Conservation (phyloP, 176 grass and related monocot genomes). For the Juncus effusus region DNA sequence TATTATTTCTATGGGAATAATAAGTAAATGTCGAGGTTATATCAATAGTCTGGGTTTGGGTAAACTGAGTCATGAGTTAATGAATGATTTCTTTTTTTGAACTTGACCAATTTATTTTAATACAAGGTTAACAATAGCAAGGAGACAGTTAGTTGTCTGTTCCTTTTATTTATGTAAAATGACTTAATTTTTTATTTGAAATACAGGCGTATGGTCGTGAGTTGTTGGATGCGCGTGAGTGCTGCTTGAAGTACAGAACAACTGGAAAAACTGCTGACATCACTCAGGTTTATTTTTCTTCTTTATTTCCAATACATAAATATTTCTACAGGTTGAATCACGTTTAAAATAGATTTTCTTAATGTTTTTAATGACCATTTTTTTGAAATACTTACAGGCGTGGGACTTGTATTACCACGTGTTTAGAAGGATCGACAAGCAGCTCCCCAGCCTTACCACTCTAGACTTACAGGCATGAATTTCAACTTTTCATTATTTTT, state of each 20-base stretch:
- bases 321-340: background rate
- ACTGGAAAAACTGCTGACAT: slow-evolving; percentile 91
- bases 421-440: slow-evolving; percentile 99
- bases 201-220: slow-evolving; percentile 84
- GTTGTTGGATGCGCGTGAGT: slow-evolving; percentile 91
- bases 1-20: slow-evolving; percentile 4
- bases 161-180: slow-evolving; percentile 5
- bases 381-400: slow-evolving; percentile 43
- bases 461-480: slow-evolving; percentile 79
- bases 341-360: slow-evolving; percentile 1
- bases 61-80: background rate
- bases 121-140: too few species aligned
- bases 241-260: slow-evolving; percentile 69
- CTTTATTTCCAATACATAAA: background rate
- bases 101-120: slow-evolving; percentile 21
- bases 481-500: slow-evolving; percentile 19
- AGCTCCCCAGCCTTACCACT: slow-evolving; percentile 94
- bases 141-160: too few species aligned
- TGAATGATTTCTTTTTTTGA: slow-evolving; percentile 11
- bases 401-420: slow-evolving; percentile 99
- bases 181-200: slow-evolving; percentile 11
- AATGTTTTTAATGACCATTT: slow-evolving; percentile 5
- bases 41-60: too few species aligned
- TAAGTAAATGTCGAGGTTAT: too few species aligned
- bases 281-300: slow-evolving; percentile 61